phyloP scores from a whole-genome alignment of 1,284 basidiomycete species.

The Takashimella tepidaria region DNA sequence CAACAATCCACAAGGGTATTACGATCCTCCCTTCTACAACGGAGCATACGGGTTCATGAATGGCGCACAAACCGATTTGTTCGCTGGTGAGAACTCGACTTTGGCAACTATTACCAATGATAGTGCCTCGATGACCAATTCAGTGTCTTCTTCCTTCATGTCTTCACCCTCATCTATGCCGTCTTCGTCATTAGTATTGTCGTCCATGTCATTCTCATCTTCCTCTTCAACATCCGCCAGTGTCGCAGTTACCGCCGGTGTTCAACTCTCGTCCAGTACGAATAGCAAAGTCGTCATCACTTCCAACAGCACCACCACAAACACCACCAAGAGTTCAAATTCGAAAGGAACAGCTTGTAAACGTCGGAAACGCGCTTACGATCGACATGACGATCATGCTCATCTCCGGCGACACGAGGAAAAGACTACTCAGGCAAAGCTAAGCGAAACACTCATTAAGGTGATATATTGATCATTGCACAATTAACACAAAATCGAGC shows the following conservation, averaged over 20 bases:
- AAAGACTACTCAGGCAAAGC: background rate
- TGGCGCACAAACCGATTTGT: constrained; percentile 49
- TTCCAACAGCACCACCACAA: background rate
- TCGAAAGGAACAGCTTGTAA: background rate
- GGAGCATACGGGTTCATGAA: constrained; percentile 45
- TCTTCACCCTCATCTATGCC: background rate
- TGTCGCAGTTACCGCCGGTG: background rate
- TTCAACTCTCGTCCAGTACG: background rate
- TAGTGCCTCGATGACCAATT: background rate
- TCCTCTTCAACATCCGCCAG: background rate
- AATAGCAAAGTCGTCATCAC: background rate
- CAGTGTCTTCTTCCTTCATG: background rate
- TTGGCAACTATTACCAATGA: background rate
- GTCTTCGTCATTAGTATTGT: background rate
- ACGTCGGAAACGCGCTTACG: constrained; percentile 2
- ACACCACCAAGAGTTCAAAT: background rate
- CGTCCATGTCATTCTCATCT: background rate
- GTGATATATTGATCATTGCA: too few species aligned
- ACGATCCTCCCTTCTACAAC: constrained; percentile 47
- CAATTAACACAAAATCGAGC: too few species aligned
- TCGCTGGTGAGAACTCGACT: constrained; percentile 17
- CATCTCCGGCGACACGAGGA: background rate
- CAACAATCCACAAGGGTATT: constrained; percentile 36
- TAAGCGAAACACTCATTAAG: too few species aligned
- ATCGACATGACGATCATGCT: background rate